Percentiles rank a stretch among this genome's conserved stretches.
phyloP scores from a whole-genome alignment of 139 green algal species.

The Tetradesmus lagerheimii region DNA sequence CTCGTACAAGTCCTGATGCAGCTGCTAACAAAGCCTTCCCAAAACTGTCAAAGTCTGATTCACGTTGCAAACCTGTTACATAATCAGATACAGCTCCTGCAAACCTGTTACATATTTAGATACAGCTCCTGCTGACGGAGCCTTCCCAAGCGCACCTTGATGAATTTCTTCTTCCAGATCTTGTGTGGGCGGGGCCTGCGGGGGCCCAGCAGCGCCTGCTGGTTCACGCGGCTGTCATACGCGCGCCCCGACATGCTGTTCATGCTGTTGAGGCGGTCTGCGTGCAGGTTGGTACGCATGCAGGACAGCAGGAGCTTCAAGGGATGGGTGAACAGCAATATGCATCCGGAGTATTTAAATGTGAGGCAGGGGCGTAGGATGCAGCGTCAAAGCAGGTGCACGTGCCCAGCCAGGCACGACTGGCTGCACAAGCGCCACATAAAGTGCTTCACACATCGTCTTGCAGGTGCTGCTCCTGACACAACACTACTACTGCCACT shows the following conservation, averaged over 20 bases:
- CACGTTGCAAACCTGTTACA: too few species aligned
- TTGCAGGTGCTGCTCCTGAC: background rate
- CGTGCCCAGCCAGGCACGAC: background rate
- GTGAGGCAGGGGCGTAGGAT: background rate
- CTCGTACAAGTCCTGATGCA: too few species aligned
- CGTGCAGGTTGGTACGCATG: background rate
- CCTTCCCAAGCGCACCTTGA: constrained; percentile 43
- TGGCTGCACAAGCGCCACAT: background rate
- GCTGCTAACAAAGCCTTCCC: too few species aligned
- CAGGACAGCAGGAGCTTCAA: background rate
- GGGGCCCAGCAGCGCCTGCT: constrained; percentile 59
- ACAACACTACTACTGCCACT: background rate
- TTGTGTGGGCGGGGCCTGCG: constrained; percentile 69
- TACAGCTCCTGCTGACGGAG: too few species aligned
- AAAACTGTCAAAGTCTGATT: too few species aligned
- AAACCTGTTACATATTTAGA: too few species aligned
- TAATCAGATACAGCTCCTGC: too few species aligned
- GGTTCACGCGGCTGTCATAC: constrained; percentile 25
- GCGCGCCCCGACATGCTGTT: constrained; percentile 35
- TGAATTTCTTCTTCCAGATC: constrained; percentile 66
- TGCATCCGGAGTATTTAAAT: too few species aligned
- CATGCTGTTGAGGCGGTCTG: constrained; percentile 40
- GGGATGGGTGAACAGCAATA: background rate
- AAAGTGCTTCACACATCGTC: background rate
- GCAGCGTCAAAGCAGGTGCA: background rate